phyloP scores from a whole-genome alignment of 2,329 filamentous ascomycete species.

The Verticillium longisporum region DNA sequence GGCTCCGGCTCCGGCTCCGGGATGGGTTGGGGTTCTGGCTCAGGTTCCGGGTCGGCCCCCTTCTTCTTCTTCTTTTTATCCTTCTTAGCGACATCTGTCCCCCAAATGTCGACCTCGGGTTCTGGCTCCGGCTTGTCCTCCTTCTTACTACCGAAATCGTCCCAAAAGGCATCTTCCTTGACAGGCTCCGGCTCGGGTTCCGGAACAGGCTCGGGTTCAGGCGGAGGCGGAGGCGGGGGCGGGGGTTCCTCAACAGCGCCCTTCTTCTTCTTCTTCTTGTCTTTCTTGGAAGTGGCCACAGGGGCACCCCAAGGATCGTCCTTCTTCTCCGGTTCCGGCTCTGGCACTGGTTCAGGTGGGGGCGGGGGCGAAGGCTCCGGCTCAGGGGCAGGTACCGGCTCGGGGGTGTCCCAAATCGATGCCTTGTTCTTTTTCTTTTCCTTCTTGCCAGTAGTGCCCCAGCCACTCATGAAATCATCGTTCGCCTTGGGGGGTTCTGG shows the following conservation, averaged over 20 bases:
- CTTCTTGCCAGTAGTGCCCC: slow-evolving; percentile 35
- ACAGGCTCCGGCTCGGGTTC: slow-evolving; percentile 15
- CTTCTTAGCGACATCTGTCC: slow-evolving; percentile 27
- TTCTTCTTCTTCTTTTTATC: slow-evolving; percentile 33
- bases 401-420: slow-evolving; percentile 12
- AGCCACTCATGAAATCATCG: slow-evolving; percentile 22
- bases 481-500: background rate
- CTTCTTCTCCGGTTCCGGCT: slow-evolving; percentile 7
- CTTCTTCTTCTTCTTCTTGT: slow-evolving; percentile 33
- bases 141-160: slow-evolving; percentile 1
- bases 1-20: slow-evolving; percentile 19
- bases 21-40: slow-evolving; percentile 16
- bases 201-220: slow-evolving; percentile 34
- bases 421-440: slow-evolving; percentile 29
- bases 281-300: slow-evolving; percentile 26
- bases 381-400: too few relatives aligned
- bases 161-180: slow-evolving; percentile 3
- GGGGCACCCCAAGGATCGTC: slow-evolving; percentile 26
- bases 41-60: slow-evolving; percentile 6
- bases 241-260: slow-evolving; percentile 15
- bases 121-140: slow-evolving; percentile 12
- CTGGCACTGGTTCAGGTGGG: slow-evolving; percentile 5
- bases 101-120: slow-evolving; percentile 15
- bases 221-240: slow-evolving; percentile 28
- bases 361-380: slow-evolving; percentile 1